These are phyloP conservation scores for Diaporthe nobilis DNA, from an alignment of 2,329 filamentous ascomycete genomes.

Conservation along the genomic window DNA sequence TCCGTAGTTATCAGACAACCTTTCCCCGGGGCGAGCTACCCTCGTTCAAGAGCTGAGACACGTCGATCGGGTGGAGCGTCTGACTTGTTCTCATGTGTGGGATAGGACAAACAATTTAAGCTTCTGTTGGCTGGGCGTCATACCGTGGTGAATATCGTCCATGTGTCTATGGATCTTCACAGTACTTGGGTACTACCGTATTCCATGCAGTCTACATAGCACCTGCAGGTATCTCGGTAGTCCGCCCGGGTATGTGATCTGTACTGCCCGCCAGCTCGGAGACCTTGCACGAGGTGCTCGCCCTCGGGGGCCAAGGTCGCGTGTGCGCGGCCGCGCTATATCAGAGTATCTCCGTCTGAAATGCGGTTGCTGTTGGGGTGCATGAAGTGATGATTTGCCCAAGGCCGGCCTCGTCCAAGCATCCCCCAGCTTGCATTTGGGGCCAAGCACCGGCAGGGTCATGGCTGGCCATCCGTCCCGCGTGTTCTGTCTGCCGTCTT, in stretches of 20 bases:
- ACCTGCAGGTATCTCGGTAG: not conserved
- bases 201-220: not conserved
- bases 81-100: constrained; percentile 31
- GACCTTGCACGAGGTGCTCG: not conserved
- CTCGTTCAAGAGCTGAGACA: constrained; percentile 27
- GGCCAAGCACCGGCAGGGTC: constrained; percentile 24
- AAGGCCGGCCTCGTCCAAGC: constrained; percentile 32
- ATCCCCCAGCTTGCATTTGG: constrained; percentile 28
- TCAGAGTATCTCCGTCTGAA: constrained; percentile 26
- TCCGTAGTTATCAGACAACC: not conserved
- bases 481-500: constrained; percentile 17
- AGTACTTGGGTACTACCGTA: not conserved
- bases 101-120: constrained; percentile 33
- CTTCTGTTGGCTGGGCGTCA: constrained; percentile 27
- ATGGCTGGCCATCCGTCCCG: constrained; percentile 20
- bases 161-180: not conserved
- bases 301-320: not conserved
- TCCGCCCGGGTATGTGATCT: not conserved
- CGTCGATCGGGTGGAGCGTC: constrained; percentile 33
- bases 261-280: constrained; percentile 6
- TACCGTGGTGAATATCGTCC: not conserved
- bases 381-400: constrained; percentile 40
- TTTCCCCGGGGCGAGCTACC: constrained; percentile 15
- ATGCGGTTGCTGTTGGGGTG: constrained; percentile 26
- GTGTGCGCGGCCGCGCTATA: constrained; percentile 23